phyloP scores from a whole-genome alignment of 106 monocot genomes.

The Chionographis japonica region DNA sequence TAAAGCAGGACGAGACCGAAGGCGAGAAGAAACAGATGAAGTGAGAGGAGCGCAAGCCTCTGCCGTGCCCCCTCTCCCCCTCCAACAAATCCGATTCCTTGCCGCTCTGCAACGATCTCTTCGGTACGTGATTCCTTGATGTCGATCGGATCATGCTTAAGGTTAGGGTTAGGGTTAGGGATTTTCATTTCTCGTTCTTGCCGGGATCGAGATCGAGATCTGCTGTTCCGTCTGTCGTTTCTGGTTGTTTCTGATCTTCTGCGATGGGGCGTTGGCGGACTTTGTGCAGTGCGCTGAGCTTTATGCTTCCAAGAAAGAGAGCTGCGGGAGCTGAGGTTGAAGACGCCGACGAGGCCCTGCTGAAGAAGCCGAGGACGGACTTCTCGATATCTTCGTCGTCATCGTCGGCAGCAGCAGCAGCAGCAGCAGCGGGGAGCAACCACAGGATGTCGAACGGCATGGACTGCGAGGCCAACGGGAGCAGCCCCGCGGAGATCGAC shows the following conservation, averaged over 20 bases:
- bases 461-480: slow-evolving; percentile 27
- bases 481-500: slow-evolving; percentile 48
- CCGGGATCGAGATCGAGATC: not conserved
- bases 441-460: slow-evolving; percentile 20
- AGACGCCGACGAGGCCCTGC: slow-evolving; percentile 13
- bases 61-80: not conserved
- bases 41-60: not conserved
- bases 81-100: not conserved
- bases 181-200: not conserved
- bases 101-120: slow-evolving; percentile 1
- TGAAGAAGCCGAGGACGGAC: slow-evolving; percentile 31
- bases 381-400: too few species aligned
- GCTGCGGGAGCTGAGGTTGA: slow-evolving; percentile 22
- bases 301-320: slow-evolving; percentile 74
- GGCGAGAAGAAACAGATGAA: too few species aligned
- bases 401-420: not conserved
- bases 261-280: slow-evolving; percentile 11
- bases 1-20: too few species aligned
- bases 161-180: slow-evolving; percentile 15
- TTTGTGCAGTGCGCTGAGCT: slow-evolving; percentile 36
- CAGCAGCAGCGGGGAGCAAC: slow-evolving; percentile 2
- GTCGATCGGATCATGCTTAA: not conserved
- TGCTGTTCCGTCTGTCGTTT: not conserved
- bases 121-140: slow-evolving; percentile 4
- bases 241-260: slow-evolving; percentile 18